Conservation (phyloP, 768 basidiomycete genomes). For the Inosperma sp. region DNA sequence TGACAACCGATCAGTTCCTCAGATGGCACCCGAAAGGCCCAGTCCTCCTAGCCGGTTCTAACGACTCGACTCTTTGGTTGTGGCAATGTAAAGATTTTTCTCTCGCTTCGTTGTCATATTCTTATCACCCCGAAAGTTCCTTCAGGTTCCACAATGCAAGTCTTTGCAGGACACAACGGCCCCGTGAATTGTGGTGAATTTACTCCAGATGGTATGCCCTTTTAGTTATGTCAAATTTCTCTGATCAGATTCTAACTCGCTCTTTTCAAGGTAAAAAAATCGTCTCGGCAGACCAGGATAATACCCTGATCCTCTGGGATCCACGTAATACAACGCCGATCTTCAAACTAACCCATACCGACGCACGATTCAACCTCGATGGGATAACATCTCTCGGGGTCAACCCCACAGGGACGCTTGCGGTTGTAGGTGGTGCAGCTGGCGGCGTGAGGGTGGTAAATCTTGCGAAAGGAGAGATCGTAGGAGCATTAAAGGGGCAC, state of each 20-base stretch:
- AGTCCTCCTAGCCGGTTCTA: conserved; percentile 85
- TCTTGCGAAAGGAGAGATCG: conserved; percentile 79
- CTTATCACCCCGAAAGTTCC: conserved; percentile 67
- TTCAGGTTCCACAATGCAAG: conserved; percentile 91
- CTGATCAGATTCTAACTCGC: conserved; percentile 7
- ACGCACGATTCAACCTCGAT: conserved; percentile 73
- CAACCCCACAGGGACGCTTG: conserved; percentile 84
- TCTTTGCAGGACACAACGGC: conserved; percentile 86
- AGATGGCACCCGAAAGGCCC: conserved; percentile 95
- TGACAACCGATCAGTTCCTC: conserved; percentile 60
- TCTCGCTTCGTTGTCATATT: not conserved
- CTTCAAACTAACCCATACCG: conserved; percentile 70
- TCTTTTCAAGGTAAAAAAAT: conserved; percentile 69
- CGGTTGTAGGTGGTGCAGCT: conserved; percentile 80
- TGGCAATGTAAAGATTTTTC: conserved; percentile 83
- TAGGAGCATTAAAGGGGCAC: conserved; percentile 77
- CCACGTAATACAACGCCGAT: conserved; percentile 72
- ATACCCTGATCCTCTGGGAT: conserved; percentile 86
- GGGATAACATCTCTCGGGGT: conserved; percentile 85
- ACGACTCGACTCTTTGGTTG: conserved; percentile 92
- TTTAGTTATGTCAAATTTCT: not conserved
- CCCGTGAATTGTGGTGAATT: conserved; percentile 85
- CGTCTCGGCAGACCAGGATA: conserved; percentile 79
- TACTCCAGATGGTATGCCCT: conserved; percentile 73
- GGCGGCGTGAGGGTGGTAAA: conserved; percentile 88